Base-by-base conservation (phyloP, 208 protist genomes). In the Borovskyia barvae region DNA sequence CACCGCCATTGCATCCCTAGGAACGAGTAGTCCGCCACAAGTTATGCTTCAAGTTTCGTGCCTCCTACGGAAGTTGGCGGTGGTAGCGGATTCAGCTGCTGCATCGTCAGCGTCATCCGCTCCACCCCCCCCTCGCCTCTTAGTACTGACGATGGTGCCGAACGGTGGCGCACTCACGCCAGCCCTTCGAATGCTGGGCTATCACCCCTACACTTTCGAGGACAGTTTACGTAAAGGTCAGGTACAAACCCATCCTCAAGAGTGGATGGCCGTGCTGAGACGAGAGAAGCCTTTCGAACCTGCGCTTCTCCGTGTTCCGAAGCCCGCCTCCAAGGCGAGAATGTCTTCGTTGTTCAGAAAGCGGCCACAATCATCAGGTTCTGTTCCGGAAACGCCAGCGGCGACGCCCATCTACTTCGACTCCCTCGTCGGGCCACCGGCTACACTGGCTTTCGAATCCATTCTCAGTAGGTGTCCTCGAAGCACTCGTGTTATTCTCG, bases 71-170 rank as follows among this genome's bases (percentile, higher is more conserved):
- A 36, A 43, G 36, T n/a, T n/a, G 1, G 43, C n/a, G 26, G 56
- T 47, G 26, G 36, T 47, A 24, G 3, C 46, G 1, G 9, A 1
- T 6, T 32, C 42, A 11, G n/a, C 35, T 15, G 29, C 29, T 2
- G 14, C 39, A 37, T 15, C 64, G 15, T 12, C 49, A 5, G 2
- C 37, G 29, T 5, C 40, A n/a, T 42, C 15, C 17, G 32, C 40
- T 14, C 33, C 32, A 6, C 33, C 25, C 14, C 69, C 60, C 5
- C 49, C 55, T 26, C 60, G 66, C 36, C 63, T 92, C 25, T 1
- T 95, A 0, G 87, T 91, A 48, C 56, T 95, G 56, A 90, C 77
- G 11, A 95, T 92, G 82, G 74, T 75, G 2, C 83, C 81, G 25
- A 79, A 85, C 52, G 85, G 89, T 43, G 87, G 87, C 5, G 82